Conservation (phyloP, 75 land plant species). For the Larix kaempferi region DNA sequence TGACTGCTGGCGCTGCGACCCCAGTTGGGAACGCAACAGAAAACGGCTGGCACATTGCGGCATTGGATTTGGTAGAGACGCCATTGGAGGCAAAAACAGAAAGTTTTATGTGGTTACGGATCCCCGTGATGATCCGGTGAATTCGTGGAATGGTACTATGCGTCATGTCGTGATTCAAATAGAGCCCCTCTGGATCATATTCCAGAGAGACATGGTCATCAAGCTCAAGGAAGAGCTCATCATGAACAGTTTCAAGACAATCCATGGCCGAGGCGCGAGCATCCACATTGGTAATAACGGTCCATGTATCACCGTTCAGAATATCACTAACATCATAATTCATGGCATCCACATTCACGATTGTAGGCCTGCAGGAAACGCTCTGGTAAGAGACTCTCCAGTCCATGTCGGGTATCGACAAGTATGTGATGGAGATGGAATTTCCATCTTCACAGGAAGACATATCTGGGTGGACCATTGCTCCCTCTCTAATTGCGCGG, state of each 20-base stretch:
- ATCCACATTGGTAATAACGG: constrained; percentile 48
- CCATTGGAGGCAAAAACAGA: constrained; percentile 27
- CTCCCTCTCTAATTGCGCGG: constrained; percentile 24
- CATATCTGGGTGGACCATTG: constrained; percentile 51
- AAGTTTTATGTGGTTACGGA: neutral
- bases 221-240: constrained; percentile 39
- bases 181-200: constrained; percentile 75
- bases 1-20: constrained; percentile 61
- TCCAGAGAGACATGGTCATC: constrained; percentile 57
- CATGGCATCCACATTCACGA: constrained; percentile 58
- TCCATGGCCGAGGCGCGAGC: constrained; percentile 64
- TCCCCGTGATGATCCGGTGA: constrained; percentile 26
- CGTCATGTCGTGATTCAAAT: constrained; percentile 47
- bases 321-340: constrained; percentile 50
- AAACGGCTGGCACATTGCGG: constrained; percentile 63
- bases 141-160: constrained; percentile 60
- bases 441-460: constrained; percentile 26
- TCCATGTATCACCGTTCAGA: constrained; percentile 38
- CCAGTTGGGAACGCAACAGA: constrained; percentile 49
- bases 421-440: constrained; percentile 60
- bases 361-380: constrained; percentile 10
- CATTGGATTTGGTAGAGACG: constrained; percentile 56
- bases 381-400: constrained; percentile 25
- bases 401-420: constrained; percentile 6
- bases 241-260: constrained; percentile 64